phyloP scores from a whole-genome alignment of 345 rosid genomes.

The Eucalyptus cloeziana region DNA sequence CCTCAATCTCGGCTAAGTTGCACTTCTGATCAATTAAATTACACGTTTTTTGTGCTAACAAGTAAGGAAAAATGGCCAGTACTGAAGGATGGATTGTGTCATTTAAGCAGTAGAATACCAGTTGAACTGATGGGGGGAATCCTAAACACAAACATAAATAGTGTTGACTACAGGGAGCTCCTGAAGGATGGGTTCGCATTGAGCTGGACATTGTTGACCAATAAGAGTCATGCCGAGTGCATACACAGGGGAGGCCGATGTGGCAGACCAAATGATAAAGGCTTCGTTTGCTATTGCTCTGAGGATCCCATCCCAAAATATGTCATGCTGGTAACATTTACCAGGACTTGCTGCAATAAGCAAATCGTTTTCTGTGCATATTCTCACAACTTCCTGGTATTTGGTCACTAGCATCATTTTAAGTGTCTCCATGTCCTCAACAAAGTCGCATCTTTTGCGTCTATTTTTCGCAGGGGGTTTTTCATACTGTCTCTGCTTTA shows the following conservation, averaged over 20 bases:
- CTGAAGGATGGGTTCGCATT: not conserved
- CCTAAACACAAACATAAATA: not conserved
- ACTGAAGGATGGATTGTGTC: not conserved
- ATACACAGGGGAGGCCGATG: slow-evolving; percentile 5
- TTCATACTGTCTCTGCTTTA: not conserved
- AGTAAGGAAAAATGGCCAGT: not conserved
- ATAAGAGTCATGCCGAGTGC: not conserved
- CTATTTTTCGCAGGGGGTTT: not conserved
- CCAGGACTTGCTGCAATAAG: not conserved
- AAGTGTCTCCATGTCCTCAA: no score
- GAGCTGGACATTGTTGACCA: not conserved
- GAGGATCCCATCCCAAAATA: not conserved
- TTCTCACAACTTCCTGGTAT: no score
- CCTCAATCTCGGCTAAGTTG: not conserved
- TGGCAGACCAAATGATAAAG: slow-evolving; percentile 1
- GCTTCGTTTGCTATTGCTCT: slow-evolving; percentile 5
- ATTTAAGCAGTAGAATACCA: not conserved
- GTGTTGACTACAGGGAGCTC: not conserved
- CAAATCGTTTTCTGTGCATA: no score
- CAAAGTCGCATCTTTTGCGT: no score
- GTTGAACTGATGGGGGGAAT: not conserved
- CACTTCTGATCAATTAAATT: not conserved
- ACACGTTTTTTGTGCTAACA: not conserved
- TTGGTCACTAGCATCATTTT: no score
- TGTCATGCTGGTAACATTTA: slow-evolving; percentile 6